Percentiles rank a stretch among this genome's conserved stretches.
These are phyloP conservation scores for Psilocybe mexicana DNA, from an alignment of 1,284 basidiomycete species.

Conservation along the genomic window DNA sequence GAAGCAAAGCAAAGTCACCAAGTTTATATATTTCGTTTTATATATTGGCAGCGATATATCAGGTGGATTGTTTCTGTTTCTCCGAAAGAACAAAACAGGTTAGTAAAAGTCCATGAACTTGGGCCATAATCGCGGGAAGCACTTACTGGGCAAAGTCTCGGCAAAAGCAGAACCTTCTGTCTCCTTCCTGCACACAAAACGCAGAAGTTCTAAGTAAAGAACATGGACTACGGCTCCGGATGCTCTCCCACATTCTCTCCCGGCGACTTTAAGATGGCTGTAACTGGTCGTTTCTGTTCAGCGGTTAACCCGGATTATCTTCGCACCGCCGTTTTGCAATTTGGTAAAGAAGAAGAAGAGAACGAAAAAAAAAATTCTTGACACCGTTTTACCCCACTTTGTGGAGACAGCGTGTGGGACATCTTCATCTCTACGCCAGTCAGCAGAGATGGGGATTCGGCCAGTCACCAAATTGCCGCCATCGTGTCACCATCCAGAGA, in stretches of 20 bases:
- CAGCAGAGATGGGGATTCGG: background rate
- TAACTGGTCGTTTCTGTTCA: background rate
- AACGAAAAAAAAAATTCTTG: background rate
- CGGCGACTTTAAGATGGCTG: conserved; percentile 11
- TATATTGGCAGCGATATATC: background rate
- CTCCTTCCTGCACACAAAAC: background rate
- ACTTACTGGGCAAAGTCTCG: background rate
- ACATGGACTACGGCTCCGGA: conserved; percentile 6
- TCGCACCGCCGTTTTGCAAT: background rate
- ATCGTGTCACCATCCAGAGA: conserved; percentile 5
- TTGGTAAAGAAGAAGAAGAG: background rate
- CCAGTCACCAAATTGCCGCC: conserved; percentile 5
- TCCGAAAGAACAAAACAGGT: background rate
- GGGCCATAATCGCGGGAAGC: conserved; percentile 9
- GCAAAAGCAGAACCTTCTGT: background rate
- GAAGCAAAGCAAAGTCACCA: background rate
- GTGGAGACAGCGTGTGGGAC: conserved; percentile 9
- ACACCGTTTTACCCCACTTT: background rate
- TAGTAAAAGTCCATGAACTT: background rate
- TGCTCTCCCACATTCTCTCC: conserved; percentile 2
- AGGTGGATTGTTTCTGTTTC: conserved; percentile 1
- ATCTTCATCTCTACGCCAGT: background rate
- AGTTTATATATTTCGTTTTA: background rate
- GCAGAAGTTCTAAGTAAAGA: background rate
- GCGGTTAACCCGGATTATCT: background rate